A percentile compares a stretch with the other conserved stretches of the same genome.
phyloP scores from a whole-genome alignment of 768 basidiomycete species.

The Solioccasus polychromus region DNA sequence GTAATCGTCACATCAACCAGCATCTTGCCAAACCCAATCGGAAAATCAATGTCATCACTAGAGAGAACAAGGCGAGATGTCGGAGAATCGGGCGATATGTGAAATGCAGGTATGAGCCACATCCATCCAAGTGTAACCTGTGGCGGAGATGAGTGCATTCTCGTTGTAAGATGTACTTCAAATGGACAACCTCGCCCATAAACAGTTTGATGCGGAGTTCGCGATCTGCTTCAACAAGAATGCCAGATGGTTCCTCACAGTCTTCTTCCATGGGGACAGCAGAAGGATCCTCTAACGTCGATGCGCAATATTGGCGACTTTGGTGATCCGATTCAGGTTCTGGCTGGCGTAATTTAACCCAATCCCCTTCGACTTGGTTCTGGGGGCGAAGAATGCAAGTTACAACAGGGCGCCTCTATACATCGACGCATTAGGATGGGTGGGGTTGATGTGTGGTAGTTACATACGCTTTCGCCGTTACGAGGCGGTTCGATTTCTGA shows the following conservation, averaged over 20 bases:
- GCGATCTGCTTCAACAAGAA: constrained; percentile 61
- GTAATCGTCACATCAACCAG: constrained; percentile 66
- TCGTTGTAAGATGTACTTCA: neutral
- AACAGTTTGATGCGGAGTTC: constrained; percentile 73
- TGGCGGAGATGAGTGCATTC: neutral
- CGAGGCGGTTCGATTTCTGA: constrained; percentile 13
- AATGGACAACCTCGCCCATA: constrained; percentile 57
- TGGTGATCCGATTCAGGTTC: neutral
- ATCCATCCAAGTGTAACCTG: constrained; percentile 81
- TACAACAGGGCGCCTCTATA: constrained; percentile 38
- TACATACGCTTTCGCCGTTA: constrained; percentile 13
- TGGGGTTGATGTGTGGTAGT: neutral
- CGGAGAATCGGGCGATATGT: constrained; percentile 55
- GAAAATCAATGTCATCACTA: constrained; percentile 72
- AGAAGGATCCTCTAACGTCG: constrained; percentile 3
- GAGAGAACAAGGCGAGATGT: constrained; percentile 41
- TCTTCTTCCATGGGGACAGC: constrained; percentile 6
- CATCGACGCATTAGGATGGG: neutral
- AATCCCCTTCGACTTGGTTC: constrained; percentile 31
- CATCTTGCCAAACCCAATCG: constrained; percentile 66
- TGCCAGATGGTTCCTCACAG: constrained; percentile 33
- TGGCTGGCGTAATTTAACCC: constrained; percentile 37
- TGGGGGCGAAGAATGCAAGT: constrained; percentile 44
- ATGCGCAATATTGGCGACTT: neutral
- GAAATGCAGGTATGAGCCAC: constrained; percentile 85